Evolutionary conservation across 78 protist species (phyloP).

Genomic region (Emiliania huxleyi): DNA sequence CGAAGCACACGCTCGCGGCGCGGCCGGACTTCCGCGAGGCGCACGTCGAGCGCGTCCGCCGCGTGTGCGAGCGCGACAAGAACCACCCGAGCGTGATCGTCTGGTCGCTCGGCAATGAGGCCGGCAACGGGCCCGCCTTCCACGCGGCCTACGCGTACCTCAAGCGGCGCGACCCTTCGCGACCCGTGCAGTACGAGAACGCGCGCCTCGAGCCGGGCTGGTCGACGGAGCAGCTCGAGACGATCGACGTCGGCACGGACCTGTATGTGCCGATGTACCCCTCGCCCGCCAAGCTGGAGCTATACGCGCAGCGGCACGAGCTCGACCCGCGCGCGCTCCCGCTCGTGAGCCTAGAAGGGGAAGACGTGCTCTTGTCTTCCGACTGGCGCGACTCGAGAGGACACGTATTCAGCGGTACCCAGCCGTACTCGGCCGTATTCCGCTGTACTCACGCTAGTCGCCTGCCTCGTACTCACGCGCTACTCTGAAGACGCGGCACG

Average conservation of each 20-base stretch:
- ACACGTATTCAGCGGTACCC: no score
- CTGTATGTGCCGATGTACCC: conserved; percentile 48
- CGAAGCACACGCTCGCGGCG: background rate
- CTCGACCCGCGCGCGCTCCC: background rate
- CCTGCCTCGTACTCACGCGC: no score
- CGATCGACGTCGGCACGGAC: conserved; percentile 20
- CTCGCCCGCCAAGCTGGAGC: background rate
- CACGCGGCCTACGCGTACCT: background rate
- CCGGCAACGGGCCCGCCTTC: background rate
- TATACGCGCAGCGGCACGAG: background rate
- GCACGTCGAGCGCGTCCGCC: background rate
- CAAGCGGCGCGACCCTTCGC: conserved; percentile 3
- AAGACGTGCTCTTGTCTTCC: no score
- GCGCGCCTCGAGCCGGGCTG: background rate
- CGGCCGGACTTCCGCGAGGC: background rate
- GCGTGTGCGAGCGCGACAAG: conserved; percentile 36
- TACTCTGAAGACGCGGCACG: no score
- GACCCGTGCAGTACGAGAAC: conserved; percentile 56
- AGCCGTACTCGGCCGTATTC: no score
- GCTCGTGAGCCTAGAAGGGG: no score
- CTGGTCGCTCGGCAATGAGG: conserved; percentile 57
- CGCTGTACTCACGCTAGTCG: no score
- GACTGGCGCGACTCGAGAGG: no score
- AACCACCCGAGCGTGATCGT: conserved; percentile 45
- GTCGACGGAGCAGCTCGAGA: background rate